phyloP scores from a whole-genome alignment of 2,329 filamentous ascomycete species.

The Ophiostoma himal-ulmi region DNA sequence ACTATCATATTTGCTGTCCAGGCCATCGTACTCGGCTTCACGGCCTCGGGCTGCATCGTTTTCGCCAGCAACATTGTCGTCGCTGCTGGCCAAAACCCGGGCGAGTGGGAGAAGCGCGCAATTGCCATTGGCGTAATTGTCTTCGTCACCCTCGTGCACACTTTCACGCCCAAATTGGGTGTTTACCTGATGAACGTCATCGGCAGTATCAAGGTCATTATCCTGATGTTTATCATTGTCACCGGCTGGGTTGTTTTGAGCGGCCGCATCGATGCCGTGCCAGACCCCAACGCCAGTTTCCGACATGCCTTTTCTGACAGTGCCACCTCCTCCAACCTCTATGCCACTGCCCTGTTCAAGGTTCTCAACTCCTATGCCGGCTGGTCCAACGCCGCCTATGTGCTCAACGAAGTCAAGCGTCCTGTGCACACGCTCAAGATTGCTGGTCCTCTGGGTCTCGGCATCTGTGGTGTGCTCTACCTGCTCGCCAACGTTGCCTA shows the following conservation, averaged over 20 bases:
- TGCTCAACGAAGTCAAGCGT: constrained; percentile 58
- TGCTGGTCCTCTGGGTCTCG: constrained; percentile 55
- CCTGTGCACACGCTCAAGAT: constrained; percentile 59
- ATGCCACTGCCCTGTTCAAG: constrained; percentile 55
- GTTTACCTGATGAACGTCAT: constrained; percentile 54
- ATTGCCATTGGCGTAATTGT: constrained; percentile 51
- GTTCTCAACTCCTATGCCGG: constrained; percentile 55
- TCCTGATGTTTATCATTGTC: constrained; percentile 56
- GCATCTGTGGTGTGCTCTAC: constrained; percentile 55
- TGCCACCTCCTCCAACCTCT: constrained; percentile 36
- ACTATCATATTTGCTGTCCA: constrained; percentile 52
- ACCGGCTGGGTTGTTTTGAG: constrained; percentile 53
- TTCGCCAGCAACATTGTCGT: constrained; percentile 42
- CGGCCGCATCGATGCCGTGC: constrained; percentile 42
- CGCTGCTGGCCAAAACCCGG: constrained; percentile 41
- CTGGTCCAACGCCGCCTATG: constrained; percentile 63
- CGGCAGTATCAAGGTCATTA: constrained; percentile 54
- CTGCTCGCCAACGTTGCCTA: constrained; percentile 61
- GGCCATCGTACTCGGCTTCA: constrained; percentile 25
- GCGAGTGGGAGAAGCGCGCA: constrained; percentile 53
- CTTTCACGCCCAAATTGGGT: constrained; percentile 51
- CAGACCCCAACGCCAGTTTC: constrained; percentile 51
- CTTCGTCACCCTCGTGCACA: constrained; percentile 50
- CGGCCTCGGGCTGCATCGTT: constrained; percentile 28
- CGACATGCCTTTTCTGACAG: constrained; percentile 48